phyloP scores from a whole-genome alignment of 257 asterid genomes.

The Solanum appendiculatum region DNA sequence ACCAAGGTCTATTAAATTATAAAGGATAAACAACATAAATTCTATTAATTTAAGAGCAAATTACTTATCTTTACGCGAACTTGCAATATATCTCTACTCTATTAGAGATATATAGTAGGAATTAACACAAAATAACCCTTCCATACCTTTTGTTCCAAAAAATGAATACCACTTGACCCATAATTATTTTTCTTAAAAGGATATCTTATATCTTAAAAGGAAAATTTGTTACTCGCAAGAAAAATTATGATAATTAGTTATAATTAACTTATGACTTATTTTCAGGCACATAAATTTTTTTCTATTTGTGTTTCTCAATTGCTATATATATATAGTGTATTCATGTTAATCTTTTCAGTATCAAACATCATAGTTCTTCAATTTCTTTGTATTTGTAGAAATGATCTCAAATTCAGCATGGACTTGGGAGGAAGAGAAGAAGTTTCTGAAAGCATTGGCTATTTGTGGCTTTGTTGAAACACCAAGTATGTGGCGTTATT shows the following conservation, averaged over 20 bases:
- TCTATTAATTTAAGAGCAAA: neutral
- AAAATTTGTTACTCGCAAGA: neutral
- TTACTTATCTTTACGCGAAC: too few species aligned
- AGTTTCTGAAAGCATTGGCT: neutral
- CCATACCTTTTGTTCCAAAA: neutral
- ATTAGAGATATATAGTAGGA: too few species aligned
- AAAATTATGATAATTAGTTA: neutral
- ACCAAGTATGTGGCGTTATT: slow-evolving; percentile 12
- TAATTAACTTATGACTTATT: neutral
- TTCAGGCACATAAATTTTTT: neutral
- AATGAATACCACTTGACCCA: neutral
- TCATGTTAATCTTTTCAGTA: neutral
- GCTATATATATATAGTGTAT: slow-evolving; percentile 12
- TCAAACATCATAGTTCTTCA: neutral
- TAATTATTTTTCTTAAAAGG: neutral
- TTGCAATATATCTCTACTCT: too few species aligned
- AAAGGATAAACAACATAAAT: neutral
- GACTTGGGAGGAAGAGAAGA: neutral
- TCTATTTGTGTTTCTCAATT: neutral
- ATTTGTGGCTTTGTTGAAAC: neutral
- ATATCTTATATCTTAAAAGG: neutral
- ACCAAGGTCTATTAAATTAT: neutral
- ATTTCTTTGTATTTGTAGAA: neutral
- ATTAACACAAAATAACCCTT: neutral
- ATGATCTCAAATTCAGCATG: slow-evolving; percentile 17